Percentiles rank a stretch among this genome's conserved stretches.
Conservation (phyloP, 2,329 filamentous ascomycete genomes). For the Xylaria arbuscula region DNA sequence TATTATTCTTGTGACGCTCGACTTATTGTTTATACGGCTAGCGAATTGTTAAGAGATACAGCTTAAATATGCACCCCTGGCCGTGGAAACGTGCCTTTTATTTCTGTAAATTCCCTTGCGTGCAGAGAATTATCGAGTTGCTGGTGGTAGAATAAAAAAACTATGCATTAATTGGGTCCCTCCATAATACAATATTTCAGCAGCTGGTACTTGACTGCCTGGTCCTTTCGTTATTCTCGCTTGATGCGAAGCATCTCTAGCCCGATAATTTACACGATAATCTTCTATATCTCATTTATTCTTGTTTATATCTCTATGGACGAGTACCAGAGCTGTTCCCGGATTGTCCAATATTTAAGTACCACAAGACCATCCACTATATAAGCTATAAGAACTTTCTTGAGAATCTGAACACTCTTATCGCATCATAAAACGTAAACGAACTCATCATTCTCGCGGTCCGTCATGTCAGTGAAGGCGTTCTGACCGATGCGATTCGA, state of each 20-base stretch:
- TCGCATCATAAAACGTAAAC: slow-evolving; percentile 50
- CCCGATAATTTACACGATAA: not conserved
- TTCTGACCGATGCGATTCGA: slow-evolving; percentile 57
- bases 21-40: not conserved
- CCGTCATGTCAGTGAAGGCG: slow-evolving; percentile 70
- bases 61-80: not conserved
- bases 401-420: not conserved
- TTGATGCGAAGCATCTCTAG: not conserved
- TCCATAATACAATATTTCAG: too few relatives aligned
- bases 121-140: not conserved
- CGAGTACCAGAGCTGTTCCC: not conserved
- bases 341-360: slow-evolving; percentile 2
- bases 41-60: not conserved
- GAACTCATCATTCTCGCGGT: slow-evolving; percentile 76
- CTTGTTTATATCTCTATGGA: not conserved
- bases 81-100: not conserved
- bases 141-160: too few relatives aligned
- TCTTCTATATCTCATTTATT: not conserved
- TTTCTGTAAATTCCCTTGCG: not conserved
- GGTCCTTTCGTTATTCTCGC: not conserved
- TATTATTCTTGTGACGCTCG: not conserved
- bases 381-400: not conserved
- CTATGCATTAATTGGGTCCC: too few relatives aligned
- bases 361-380: not conserved
- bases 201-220: not conserved